Evolutionary conservation across 108 stramenopile species (phyloP).

Genomic region (Discostella pseudostelligera): DNA sequence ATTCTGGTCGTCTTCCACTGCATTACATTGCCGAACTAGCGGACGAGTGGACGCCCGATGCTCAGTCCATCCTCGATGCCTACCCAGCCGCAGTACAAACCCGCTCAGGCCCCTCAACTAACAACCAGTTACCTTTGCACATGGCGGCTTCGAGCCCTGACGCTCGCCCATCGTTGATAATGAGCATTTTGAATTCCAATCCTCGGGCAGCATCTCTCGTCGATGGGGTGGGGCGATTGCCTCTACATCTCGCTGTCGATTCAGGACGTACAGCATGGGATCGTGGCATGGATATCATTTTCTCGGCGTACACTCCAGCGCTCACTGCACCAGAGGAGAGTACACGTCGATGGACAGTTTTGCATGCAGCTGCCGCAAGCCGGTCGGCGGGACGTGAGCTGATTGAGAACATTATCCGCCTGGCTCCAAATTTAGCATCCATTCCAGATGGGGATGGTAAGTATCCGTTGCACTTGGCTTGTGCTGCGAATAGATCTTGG

Average conservation of each 20-base stretch:
- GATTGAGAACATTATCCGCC: constrained; percentile 54
- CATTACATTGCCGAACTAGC: constrained; percentile 62
- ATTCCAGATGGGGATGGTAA: constrained; percentile 66
- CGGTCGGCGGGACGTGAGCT: constrained; percentile 45
- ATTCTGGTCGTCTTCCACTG: constrained; percentile 60
- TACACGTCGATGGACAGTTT: constrained; percentile 40
- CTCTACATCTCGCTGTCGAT: constrained; percentile 62
- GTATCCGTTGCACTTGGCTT: constrained; percentile 71
- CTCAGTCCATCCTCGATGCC: constrained; percentile 59
- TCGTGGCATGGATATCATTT: constrained; percentile 39
- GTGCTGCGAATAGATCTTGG: constrained; percentile 66
- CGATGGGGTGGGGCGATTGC: constrained; percentile 39
- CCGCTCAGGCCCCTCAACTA: constrained; percentile 46
- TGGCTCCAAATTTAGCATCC: constrained; percentile 54
- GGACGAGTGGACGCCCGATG: constrained; percentile 61
- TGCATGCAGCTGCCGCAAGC: constrained; percentile 56
- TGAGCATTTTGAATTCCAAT: constrained; percentile 57
- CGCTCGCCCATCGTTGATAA: constrained; percentile 53
- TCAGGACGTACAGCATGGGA: constrained; percentile 45
- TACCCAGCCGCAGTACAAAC: constrained; percentile 46
- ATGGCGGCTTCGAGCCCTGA: constrained; percentile 67
- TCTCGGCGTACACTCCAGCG: constrained; percentile 30
- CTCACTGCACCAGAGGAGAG: constrained; percentile 33
- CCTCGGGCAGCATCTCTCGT: constrained; percentile 54
- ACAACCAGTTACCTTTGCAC: constrained; percentile 66